These are phyloP conservation scores for Acanthamoeba royreba DNA, from an alignment of 208 protist species.

Conservation along the genomic window DNA sequence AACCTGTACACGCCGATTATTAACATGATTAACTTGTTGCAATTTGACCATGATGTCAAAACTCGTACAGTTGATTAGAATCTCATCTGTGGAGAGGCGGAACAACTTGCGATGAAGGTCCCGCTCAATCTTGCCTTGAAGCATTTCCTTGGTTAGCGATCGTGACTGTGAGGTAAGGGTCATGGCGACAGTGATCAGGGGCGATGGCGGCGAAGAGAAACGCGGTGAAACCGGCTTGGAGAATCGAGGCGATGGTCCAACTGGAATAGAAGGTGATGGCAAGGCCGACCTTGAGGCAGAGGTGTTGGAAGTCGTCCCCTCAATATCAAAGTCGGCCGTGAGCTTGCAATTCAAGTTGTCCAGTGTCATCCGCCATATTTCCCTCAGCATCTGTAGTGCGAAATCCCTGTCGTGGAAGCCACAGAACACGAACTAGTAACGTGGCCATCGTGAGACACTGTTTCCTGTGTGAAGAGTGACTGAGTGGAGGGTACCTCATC, in stretches of 20 bases:
- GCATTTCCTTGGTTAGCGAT: slow-evolving; percentile 9
- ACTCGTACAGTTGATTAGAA: background rate
- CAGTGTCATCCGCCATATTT: slow-evolving; percentile 13
- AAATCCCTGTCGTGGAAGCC: background rate
- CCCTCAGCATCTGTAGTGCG: background rate
- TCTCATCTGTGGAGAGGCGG: slow-evolving; percentile 15
- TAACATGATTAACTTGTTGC: background rate
- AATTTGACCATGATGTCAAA: background rate
- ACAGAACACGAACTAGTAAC: background rate
- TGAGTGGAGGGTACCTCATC: background rate
- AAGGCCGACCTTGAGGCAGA: background rate
- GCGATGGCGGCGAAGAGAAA: slow-evolving; percentile 21
- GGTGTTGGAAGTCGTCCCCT: background rate
- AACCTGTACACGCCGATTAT: background rate
- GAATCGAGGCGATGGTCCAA: background rate
- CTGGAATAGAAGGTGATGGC: background rate
- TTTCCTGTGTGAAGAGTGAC: background rate
- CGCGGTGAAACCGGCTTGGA: background rate
- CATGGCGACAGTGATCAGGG: background rate
- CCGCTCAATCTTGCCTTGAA: background rate
- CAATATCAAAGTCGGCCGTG: background rate
- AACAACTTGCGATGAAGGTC: slow-evolving; percentile 36
- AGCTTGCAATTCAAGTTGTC: background rate
- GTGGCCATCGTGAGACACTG: background rate
- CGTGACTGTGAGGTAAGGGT: slow-evolving; percentile 6